A percentile compares a stretch with the other conserved stretches of the same genome.
phyloP scores from a whole-genome alignment of 495 filamentous ascomycete species.

The Pyrenula massariospora region DNA sequence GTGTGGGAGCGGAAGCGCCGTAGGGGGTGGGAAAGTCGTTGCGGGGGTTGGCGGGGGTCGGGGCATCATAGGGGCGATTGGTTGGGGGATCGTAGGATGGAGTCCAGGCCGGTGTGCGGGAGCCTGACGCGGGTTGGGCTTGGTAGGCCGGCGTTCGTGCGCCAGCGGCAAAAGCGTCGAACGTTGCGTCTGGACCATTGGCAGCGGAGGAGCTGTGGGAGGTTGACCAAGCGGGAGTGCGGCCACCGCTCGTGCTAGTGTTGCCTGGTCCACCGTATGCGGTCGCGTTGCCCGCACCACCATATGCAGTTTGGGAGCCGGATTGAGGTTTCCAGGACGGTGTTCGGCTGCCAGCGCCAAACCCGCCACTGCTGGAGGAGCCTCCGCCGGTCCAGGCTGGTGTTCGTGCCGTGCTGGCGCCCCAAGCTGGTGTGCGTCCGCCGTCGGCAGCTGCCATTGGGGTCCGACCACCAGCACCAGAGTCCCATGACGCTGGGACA shows the following conservation, averaged over 20 bases:
- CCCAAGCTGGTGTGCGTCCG: conserved; percentile 42
- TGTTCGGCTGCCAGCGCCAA: conserved; percentile 40
- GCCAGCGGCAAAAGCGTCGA: conserved; percentile 60
- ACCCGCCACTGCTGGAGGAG: conserved; percentile 35
- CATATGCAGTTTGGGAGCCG: conserved; percentile 7
- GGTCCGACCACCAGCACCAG: conserved; percentile 54
- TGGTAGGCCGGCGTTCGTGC: conserved; percentile 69
- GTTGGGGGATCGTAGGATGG: conserved; percentile 11
- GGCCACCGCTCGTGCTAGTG: conserved; percentile 31
- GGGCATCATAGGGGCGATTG: conserved; percentile 48
- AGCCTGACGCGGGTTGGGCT: conserved; percentile 33
- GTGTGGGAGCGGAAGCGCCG: conserved; percentile 53
- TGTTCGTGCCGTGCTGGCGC: conserved; percentile 17
- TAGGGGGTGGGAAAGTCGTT: conserved; percentile 38
- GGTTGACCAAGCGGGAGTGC: conserved; percentile 45
- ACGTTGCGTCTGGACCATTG: conserved; percentile 6
- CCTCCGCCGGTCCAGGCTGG: conserved; percentile 4
- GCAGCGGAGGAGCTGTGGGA: conserved; percentile 50
- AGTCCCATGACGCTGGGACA: conserved; percentile 13
- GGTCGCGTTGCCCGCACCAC: conserved; percentile 12
- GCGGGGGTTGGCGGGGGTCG: conserved; percentile 60
- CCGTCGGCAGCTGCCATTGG: conserved; percentile 42
- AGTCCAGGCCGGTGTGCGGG: conserved; percentile 40
- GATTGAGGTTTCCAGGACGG: conserved; percentile 23
- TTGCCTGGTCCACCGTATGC: conserved; percentile 13